These are phyloP conservation scores for Thalassiosira exigua DNA, from an alignment of 352 stramenopile genomes.

Conservation along the genomic window DNA sequence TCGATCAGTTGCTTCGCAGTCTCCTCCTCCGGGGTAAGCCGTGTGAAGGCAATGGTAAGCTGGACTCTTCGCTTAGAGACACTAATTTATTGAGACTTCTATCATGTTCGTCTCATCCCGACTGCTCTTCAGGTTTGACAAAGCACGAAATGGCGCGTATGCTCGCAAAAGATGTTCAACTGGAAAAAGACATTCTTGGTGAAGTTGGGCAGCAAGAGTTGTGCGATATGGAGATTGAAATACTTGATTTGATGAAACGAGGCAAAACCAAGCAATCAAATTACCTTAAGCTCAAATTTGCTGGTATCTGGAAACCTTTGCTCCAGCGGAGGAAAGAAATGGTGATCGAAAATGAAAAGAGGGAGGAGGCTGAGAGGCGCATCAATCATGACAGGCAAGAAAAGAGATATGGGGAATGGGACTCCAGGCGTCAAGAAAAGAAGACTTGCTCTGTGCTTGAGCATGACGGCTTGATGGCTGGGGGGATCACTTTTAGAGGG, in stretches of 20 bases:
- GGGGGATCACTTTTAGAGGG: conserved; percentile 87
- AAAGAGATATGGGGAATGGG: conserved; percentile 54
- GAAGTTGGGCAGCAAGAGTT: conserved; percentile 51
- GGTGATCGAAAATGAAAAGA: conserved; percentile 48
- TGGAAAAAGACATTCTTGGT: conserved; percentile 84
- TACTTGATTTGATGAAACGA: conserved; percentile 50
- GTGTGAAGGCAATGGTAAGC: conserved; percentile 88
- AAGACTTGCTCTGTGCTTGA: conserved; percentile 12
- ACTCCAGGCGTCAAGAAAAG: conserved; percentile 3
- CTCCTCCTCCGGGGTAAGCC: conserved; percentile 86
- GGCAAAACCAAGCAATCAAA: conserved; percentile 63
- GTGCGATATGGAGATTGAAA: conserved; percentile 56
- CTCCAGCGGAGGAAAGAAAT: conserved; percentile 47
- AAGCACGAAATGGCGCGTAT: conserved; percentile 84
- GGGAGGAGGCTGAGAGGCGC: conserved; percentile 44
- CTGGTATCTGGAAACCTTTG: conserved; percentile 67
- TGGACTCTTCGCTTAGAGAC: too few relatives aligned
- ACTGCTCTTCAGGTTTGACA: conserved; percentile 22
- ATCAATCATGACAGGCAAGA: conserved; percentile 33
- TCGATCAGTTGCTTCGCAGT: conserved; percentile 85
- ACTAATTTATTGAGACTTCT: too few relatives aligned
- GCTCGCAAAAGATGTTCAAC: conserved; percentile 87
- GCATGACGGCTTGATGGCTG: conserved; percentile 51
- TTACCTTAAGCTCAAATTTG: conserved; percentile 59
- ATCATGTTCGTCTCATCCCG: too few relatives aligned